Conservation (phyloP, 1,284 basidiomycete genomes). For the Boletus sp. region DNA sequence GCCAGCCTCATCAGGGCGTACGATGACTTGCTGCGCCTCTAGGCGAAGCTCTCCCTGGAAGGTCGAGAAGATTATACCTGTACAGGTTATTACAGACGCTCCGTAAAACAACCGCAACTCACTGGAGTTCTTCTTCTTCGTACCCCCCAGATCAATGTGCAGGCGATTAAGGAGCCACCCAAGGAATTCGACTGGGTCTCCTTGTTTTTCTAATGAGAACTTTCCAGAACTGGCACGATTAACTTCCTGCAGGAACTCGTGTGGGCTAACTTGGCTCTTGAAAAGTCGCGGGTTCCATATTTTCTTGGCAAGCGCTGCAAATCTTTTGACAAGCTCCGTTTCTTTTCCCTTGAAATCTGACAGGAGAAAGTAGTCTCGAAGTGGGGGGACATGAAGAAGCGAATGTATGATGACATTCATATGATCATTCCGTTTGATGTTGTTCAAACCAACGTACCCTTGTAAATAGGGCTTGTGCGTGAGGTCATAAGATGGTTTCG, state of each 20-base stretch:
- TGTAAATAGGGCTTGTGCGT: slow-evolving; percentile 82
- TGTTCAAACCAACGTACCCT: slow-evolving; percentile 96
- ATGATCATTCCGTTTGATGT: slow-evolving; percentile 97
- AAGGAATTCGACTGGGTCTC: slow-evolving; percentile 96
- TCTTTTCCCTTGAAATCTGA: slow-evolving; percentile 74
- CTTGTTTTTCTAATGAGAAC: slow-evolving; percentile 91
- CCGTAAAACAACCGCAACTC: slow-evolving; percentile 36
- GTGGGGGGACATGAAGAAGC: slow-evolving; percentile 86
- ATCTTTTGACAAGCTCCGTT: slow-evolving; percentile 86
- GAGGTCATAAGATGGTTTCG: slow-evolving; percentile 84
- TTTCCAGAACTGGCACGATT: slow-evolving; percentile 85
- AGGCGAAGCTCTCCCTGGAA: slow-evolving; percentile 95
- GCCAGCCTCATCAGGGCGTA: slow-evolving; percentile 73
- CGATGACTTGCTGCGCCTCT: slow-evolving; percentile 92
- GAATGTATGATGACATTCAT: slow-evolving; percentile 98
- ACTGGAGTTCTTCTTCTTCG: slow-evolving; percentile 88
- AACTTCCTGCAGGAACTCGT: slow-evolving; percentile 98
- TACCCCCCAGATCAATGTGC: slow-evolving; percentile 91
- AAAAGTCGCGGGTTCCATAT: slow-evolving; percentile 96
- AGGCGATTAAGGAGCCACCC: slow-evolving; percentile 95
- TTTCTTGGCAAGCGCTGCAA: slow-evolving; percentile 86
- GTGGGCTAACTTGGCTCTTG: slow-evolving; percentile 98
- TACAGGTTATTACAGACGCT: slow-evolving; percentile 16
- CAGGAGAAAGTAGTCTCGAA: slow-evolving; percentile 87
- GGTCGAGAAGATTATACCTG: slow-evolving; percentile 88